These are phyloP conservation scores for Nasturtium officinale DNA, from an alignment of 345 rosid species.

Conservation along the genomic window DNA sequence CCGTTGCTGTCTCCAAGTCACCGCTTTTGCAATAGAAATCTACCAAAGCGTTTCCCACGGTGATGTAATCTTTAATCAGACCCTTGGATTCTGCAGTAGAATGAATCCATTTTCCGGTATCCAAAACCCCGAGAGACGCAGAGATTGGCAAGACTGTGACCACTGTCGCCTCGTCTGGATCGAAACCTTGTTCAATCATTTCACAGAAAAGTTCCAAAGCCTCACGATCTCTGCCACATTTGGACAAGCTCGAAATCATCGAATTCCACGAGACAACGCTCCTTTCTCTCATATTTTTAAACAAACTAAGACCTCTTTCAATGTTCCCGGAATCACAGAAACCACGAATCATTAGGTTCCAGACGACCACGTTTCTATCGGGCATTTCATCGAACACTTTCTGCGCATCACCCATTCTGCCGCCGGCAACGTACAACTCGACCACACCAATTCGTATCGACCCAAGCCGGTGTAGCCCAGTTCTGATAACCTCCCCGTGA, in stretches of 20 bases:
- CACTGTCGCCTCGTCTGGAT: slow-evolving; percentile 66
- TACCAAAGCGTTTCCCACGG: slow-evolving; percentile 67
- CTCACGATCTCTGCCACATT: slow-evolving; percentile 57
- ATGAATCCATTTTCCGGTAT: slow-evolving; percentile 57
- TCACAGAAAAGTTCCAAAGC: slow-evolving; percentile 62
- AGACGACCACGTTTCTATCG: slow-evolving; percentile 53
- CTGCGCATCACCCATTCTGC: slow-evolving; percentile 58
- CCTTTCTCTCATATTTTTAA: slow-evolving; percentile 56
- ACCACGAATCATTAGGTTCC: slow-evolving; percentile 75
- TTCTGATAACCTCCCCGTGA: slow-evolving; percentile 56
- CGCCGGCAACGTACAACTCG: slow-evolving; percentile 50
- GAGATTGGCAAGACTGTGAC: slow-evolving; percentile 66
- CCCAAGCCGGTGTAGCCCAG: slow-evolving; percentile 55
- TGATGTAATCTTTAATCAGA: slow-evolving; percentile 41
- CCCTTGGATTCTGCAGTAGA: slow-evolving; percentile 54
- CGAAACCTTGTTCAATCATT: slow-evolving; percentile 60
- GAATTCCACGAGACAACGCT: slow-evolving; percentile 72
- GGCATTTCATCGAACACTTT: slow-evolving; percentile 67
- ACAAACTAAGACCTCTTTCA: slow-evolving; percentile 53
- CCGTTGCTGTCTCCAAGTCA: slow-evolving; percentile 50
- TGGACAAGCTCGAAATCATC: slow-evolving; percentile 62
- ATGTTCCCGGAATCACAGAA: slow-evolving; percentile 59
- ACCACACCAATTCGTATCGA: slow-evolving; percentile 60
- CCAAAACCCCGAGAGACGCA: slow-evolving; percentile 60
- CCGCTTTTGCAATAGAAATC: slow-evolving; percentile 71